Conservation (phyloP, 2,329 filamentous ascomycete species). For the Pseudopithomyces chartarum region DNA sequence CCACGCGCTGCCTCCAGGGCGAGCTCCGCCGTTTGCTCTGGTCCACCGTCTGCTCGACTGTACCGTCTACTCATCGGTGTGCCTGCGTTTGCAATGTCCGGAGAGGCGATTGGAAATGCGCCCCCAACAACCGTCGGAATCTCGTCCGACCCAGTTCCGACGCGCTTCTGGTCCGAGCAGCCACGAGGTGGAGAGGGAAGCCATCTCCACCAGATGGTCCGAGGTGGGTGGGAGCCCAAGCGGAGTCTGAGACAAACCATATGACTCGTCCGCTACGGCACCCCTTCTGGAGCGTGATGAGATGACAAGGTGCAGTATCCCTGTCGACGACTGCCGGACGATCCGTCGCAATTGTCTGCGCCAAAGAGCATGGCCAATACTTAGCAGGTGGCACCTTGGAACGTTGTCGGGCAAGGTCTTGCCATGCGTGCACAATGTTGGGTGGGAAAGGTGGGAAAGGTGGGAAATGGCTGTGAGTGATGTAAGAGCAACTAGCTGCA, state of each 20-base stretch:
- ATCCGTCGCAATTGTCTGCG: constrained; percentile 4
- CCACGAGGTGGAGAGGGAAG: constrained; percentile 24
- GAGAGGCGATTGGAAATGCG: not conserved
- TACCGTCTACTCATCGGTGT: constrained; percentile 8
- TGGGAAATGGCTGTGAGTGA: constrained; percentile 7
- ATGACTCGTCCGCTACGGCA: constrained; percentile 11
- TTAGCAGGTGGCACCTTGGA: no score
- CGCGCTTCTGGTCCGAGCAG: constrained; percentile 16
- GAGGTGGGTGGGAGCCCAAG: constrained; percentile 17
- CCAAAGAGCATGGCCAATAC: not conserved
- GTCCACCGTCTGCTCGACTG: no score
- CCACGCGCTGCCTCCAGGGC: not conserved
- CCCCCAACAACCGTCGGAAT: not conserved
- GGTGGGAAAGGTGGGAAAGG: not conserved
- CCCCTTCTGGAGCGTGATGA: not conserved
- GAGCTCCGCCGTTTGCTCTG: not conserved
- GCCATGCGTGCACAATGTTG: no score
- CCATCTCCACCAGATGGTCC: constrained; percentile 19
- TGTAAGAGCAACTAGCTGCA: no score
- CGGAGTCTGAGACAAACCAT: constrained; percentile 20
- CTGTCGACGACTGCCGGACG: constrained; percentile 2
- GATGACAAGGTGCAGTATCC: not conserved
- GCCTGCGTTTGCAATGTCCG: not conserved
- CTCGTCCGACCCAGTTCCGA: constrained; percentile 8
- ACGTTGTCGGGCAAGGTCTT: no score